A percentile compares a stretch with the other conserved stretches of the same genome.
Evolutionary conservation across 2,329 filamentous ascomycete species (phyloP).

Genomic region (Stagonosporopsis tanaceti): DNA sequence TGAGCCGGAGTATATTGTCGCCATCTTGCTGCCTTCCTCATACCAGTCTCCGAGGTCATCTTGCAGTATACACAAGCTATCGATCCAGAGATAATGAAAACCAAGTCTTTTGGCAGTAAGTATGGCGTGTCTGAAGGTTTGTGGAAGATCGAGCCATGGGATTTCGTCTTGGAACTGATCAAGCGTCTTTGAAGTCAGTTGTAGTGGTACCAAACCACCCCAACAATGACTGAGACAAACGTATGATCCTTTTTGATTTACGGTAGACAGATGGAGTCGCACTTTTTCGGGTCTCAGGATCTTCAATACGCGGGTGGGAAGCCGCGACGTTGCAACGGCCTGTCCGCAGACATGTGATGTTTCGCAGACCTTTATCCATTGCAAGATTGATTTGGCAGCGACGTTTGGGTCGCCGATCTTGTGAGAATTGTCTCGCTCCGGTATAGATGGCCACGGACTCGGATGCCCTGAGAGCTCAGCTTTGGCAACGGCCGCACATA

Average conservation of each 20-base stretch:
- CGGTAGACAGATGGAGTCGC: not conserved
- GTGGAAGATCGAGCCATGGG: not conserved
- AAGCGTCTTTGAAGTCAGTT: not conserved
- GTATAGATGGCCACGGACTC: not conserved
- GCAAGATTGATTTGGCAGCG: not conserved
- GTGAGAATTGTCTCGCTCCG: not conserved
- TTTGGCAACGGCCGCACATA: not conserved
- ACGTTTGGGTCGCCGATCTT: not conserved
- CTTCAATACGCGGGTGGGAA: not conserved
- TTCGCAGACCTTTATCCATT: not conserved
- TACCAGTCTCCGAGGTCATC: conserved; percentile 1
- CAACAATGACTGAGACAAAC: conserved; percentile 11
- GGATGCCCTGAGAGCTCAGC: not conserved
- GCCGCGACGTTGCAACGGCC: not conserved
- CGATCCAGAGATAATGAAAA: conserved; percentile 10
- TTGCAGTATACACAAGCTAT: conserved; percentile 15
- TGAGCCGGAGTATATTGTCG: not conserved
- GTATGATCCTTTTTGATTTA: not conserved
- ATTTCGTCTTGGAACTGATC: not conserved
- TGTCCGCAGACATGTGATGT: not conserved
- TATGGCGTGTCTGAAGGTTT: conserved; percentile 1
- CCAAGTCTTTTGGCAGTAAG: not conserved
- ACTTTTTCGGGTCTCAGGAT: not conserved
- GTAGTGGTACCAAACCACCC: not conserved
- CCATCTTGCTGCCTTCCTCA: conserved; percentile 3